Evolutionary conservation across 306 rosid genomes (phyloP).

Genomic region (Lupinus albus): DNA sequence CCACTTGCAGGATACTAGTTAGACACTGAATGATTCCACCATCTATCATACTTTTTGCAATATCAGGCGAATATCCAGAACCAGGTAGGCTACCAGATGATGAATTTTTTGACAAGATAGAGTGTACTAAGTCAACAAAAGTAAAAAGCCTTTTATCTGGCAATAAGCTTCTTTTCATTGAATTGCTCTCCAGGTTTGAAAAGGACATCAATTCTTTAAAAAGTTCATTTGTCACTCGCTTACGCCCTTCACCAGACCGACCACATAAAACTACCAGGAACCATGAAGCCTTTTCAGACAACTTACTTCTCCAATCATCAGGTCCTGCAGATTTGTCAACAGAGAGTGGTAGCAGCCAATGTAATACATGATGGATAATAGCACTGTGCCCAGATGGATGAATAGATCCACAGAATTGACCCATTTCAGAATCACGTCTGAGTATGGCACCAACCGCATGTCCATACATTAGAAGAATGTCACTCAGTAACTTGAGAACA

Average conservation of each 20-base stretch:
- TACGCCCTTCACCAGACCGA: slow-evolving; percentile 95
- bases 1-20: slow-evolving; percentile 80
- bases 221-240: slow-evolving; percentile 83
- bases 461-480: slow-evolving; percentile 90
- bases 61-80: slow-evolving; percentile 92
- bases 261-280: slow-evolving; percentile 90
- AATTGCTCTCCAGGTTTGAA: slow-evolving; percentile 67
- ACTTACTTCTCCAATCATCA: slow-evolving; percentile 93
- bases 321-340: slow-evolving; percentile 91
- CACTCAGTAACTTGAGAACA: slow-evolving; percentile 91
- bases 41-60: slow-evolving; percentile 97
- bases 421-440: slow-evolving; percentile 85
- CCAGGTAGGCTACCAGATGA: slow-evolving; percentile 90
- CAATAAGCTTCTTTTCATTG: slow-evolving; percentile 58
- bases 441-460: slow-evolving; percentile 93
- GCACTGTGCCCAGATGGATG: slow-evolving; percentile 71
- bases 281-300: slow-evolving; percentile 94
- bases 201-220: slow-evolving; percentile 70
- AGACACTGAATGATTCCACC: slow-evolving; percentile 89
- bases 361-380: slow-evolving; percentile 75
- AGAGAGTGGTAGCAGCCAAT: slow-evolving; percentile 76
- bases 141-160: slow-evolving; percentile 90
- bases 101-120: slow-evolving; percentile 87
- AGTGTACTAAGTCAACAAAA: slow-evolving; percentile 80
- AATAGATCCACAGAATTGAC: slow-evolving; percentile 79